These are phyloP conservation scores for Penicillium paradoxum DNA, from an alignment of 495 filamentous ascomycete genomes.

Conservation along the genomic window DNA sequence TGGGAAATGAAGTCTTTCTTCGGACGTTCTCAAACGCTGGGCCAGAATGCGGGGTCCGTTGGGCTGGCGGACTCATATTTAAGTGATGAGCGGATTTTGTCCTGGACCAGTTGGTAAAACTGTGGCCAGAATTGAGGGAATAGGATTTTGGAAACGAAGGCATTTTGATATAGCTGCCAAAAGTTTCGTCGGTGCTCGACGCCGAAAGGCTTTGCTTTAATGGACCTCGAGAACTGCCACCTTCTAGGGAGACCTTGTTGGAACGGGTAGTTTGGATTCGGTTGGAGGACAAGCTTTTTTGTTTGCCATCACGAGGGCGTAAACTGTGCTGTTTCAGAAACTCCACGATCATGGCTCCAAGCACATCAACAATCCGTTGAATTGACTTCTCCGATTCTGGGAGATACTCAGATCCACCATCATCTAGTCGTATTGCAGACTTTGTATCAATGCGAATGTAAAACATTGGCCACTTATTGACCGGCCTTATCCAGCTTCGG, in stretches of 20 bases:
- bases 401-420: constrained; percentile 19
- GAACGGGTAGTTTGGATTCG: not conserved
- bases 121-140: constrained; percentile 9
- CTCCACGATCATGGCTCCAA: constrained; percentile 58
- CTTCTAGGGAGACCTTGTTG: not conserved
- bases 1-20: not conserved
- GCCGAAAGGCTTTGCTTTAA: not conserved
- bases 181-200: constrained; percentile 23
- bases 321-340: constrained; percentile 67
- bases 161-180: constrained; percentile 27
- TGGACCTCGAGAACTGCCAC: not conserved
- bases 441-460: constrained; percentile 60
- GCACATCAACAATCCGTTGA: constrained; percentile 53
- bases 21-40: not conserved
- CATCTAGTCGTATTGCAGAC: constrained; percentile 4
- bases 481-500: constrained; percentile 53
- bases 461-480: constrained; percentile 91
- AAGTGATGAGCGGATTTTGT: constrained; percentile 55
- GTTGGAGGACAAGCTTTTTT: constrained; percentile 6
- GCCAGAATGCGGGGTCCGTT: not conserved
- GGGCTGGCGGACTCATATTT: not conserved
- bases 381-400: constrained; percentile 43
- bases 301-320: constrained; percentile 40
- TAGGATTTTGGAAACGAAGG: constrained; percentile 28
- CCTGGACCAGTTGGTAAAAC: constrained; percentile 61